phyloP scores from a whole-genome alignment of 768 basidiomycete species.

The Agaricus bisporus region DNA sequence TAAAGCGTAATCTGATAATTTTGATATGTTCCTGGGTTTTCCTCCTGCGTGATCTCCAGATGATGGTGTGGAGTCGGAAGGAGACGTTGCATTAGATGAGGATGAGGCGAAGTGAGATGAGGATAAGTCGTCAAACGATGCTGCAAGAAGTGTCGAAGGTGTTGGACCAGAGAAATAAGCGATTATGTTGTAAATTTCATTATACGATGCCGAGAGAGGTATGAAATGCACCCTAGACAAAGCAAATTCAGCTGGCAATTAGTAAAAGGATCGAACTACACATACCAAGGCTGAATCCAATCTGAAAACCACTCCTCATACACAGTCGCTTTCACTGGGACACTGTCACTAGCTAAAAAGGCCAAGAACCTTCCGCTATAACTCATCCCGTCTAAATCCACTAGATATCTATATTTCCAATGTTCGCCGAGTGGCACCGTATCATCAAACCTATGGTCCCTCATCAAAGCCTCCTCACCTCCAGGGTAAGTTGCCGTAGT shows the following conservation, averaged over 20 bases:
- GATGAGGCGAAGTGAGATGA: too few relatives aligned
- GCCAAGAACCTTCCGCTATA: constrained; percentile 84
- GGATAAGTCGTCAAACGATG: constrained; percentile 7
- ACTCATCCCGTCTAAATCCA: constrained; percentile 88
- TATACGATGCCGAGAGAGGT: constrained; percentile 76
- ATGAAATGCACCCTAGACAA: constrained; percentile 79
- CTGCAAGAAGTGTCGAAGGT: constrained; percentile 42
- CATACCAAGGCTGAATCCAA: constrained; percentile 43
- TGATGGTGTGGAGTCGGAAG: constrained; percentile 41
- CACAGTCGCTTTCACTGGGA: constrained; percentile 77
- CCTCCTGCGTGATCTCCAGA: background rate
- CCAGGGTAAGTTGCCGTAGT: constrained; percentile 67
- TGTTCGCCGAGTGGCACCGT: constrained; percentile 72
- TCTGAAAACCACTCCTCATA: constrained; percentile 82
- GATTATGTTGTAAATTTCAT: constrained; percentile 87
- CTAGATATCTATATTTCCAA: constrained; percentile 84
- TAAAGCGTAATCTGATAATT: background rate
- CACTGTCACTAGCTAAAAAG: constrained; percentile 75
- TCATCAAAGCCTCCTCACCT: constrained; percentile 55
- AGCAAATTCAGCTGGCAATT: background rate
- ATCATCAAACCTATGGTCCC: constrained; percentile 60
- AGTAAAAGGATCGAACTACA: background rate
- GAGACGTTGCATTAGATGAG: constrained; percentile 30
- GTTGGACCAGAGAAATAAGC: constrained; percentile 87
- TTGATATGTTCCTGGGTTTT: too few relatives aligned